Base-by-base conservation (phyloP, 2,329 filamentous ascomycete genomes). In the Cladosporium sp. region DNA sequence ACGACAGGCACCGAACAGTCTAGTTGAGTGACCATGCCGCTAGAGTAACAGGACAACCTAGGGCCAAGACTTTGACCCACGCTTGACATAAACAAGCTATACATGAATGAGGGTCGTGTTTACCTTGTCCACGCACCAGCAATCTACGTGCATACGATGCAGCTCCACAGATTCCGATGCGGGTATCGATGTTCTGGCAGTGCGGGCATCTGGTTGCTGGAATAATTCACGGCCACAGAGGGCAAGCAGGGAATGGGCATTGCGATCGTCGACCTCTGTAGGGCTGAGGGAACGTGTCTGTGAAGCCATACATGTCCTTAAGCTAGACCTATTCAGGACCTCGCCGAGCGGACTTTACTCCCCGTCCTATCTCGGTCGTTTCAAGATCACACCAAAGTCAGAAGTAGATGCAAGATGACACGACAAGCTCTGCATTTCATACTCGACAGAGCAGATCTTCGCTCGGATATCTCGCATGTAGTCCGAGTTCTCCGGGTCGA, bases 271-370 rank as follows among this genome's bases (percentile, higher is more conserved):
- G 28, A 7, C 2, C 22, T 39, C n/a, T 39, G 25, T 39, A 39
- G 49, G 22, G 22, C 51, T 32, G 25, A 35, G 17, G 1, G 39
- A 44, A 39, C 47, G n/a, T 35, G 51, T 44, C 19, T 54, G 19
- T 36, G 12, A 34, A 22, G 39, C 15, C 39, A 34, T 34, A 22
- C 24, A 8, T 13, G 28, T 20, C 28, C 45, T 22, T 13, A 5
- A n/a, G 19, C 45, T 35, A 48, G 12, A 35, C 39, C 4, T 24
- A 2, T 20, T 28, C 7, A 2, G 48, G 15, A 37, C 3, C 19
- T 51, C 35, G 48, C 39, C 39, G 28, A 45, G n/a, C 51, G 39
- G 51, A 39, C 51, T 54, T 54, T 39, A 44, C 37, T 54, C 51
- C 51, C 24, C 28, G 8, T 32, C n/a, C 28, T 32, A 32, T 32